phyloP scores from a whole-genome alignment of 169 alveolate species.

The Eimeria maxima region DNA sequence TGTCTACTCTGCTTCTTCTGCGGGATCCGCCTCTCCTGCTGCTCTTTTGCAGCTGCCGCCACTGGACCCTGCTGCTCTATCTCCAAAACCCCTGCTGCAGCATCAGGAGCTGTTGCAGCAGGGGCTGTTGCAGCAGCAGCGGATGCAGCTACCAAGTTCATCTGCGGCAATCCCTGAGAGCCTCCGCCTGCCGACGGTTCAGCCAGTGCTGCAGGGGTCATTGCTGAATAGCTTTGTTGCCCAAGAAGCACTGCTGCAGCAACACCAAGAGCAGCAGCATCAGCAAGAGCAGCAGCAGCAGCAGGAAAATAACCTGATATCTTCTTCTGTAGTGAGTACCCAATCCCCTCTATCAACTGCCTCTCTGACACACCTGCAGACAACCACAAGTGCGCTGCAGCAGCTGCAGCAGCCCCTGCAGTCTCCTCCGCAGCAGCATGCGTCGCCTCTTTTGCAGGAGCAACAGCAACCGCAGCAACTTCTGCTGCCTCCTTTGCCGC shows the following conservation, averaged over 20 bases:
- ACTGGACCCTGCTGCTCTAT: background rate
- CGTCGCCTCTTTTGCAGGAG: background rate
- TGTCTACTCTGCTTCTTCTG: background rate
- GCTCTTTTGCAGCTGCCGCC: conserved; percentile 46
- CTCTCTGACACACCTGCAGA: background rate
- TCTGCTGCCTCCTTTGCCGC: background rate
- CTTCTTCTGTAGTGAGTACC: background rate
- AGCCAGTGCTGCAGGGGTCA: background rate
- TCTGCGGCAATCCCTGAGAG: background rate
- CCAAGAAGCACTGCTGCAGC: background rate
- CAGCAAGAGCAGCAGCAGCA: conserved; percentile 20
- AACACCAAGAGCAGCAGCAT: background rate
- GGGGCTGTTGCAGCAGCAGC: conserved; percentile 32
- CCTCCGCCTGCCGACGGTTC: background rate
- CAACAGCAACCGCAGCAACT: background rate
- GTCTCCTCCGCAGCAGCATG: conserved; percentile 1
- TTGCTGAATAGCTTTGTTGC: background rate
- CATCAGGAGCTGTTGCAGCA: conserved; percentile 21
- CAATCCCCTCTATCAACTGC: background rate
- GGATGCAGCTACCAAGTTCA: background rate
- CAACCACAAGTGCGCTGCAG: background rate
- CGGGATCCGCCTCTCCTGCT: conserved; percentile 2
- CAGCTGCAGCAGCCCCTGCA: background rate
- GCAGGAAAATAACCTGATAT: background rate
- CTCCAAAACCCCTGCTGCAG: conserved; percentile 37